These are phyloP conservation scores for Fraxinus americana DNA, from an alignment of 257 asterid genomes.

Conservation along the genomic window DNA sequence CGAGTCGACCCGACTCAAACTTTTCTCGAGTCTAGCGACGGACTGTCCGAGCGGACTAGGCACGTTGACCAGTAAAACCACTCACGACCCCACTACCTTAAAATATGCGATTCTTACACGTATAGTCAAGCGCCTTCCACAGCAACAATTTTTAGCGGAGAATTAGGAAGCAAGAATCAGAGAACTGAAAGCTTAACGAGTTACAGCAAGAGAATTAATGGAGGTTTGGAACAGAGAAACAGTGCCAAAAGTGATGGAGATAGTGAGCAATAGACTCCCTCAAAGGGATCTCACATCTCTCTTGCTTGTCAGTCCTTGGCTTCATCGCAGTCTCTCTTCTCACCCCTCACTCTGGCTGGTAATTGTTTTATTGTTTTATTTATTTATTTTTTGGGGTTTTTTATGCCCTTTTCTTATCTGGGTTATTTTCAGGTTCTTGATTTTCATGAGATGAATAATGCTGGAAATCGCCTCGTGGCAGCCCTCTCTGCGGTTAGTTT, in stretches of 20 bases:
- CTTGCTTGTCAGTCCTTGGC: slow-evolving; percentile 67
- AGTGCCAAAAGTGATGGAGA: slow-evolving; percentile 71
- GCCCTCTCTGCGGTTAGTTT: slow-evolving; percentile 81
- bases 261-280: slow-evolving; percentile 72
- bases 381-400: neutral
- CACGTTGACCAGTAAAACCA: too few species aligned
- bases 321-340: slow-evolving; percentile 64
- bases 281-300: slow-evolving; percentile 73
- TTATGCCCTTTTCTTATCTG: slow-evolving; percentile 12
- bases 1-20: too few species aligned
- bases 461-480: slow-evolving; percentile 81
- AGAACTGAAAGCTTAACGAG: too few species aligned
- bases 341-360: slow-evolving; percentile 87
- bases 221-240: slow-evolving; percentile 73
- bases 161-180: too few species aligned
- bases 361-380: slow-evolving; percentile 19
- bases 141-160: neutral
- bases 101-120: neutral
- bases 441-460: slow-evolving; percentile 77
- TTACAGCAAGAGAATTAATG: slow-evolving; percentile 17
- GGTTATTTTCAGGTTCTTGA: slow-evolving; percentile 65
- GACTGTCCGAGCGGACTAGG: too few species aligned
- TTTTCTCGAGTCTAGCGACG: too few species aligned
- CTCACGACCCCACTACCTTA: too few species aligned
- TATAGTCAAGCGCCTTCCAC: neutral